phyloP scores from a whole-genome alignment of 129 eudicot species.

The Erigeron canadensis region DNA sequence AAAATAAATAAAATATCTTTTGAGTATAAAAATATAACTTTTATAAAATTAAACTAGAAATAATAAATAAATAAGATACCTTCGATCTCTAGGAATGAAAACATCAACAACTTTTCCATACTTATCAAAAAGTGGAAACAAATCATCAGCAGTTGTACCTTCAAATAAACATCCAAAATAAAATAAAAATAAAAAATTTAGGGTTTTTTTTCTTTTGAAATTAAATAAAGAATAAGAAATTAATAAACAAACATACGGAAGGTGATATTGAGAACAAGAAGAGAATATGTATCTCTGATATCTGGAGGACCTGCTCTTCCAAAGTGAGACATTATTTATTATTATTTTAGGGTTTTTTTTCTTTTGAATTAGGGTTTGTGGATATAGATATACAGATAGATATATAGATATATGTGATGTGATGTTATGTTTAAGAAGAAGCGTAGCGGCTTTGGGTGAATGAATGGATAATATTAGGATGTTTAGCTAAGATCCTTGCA shows the following conservation, averaged over 20 bases:
- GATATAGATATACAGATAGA: not conserved
- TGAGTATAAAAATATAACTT: not conserved
- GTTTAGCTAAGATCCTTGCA: not conserved
- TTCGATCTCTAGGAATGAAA: slow-evolving; percentile 93
- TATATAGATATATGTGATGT: too few species aligned
- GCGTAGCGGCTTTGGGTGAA: slow-evolving; percentile 3
- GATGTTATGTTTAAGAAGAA: slow-evolving; percentile 5
- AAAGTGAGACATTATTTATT: slow-evolving; percentile 77
- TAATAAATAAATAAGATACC: slow-evolving; percentile 31
- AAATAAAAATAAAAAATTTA: not conserved
- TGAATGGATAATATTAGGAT: slow-evolving; percentile 12
- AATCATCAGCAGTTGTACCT: slow-evolving; percentile 96
- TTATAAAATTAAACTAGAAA: not conserved
- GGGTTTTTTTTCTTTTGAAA: too few species aligned
- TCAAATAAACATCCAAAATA: not conserved
- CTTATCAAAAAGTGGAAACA: slow-evolving; percentile 91
- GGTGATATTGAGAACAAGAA: slow-evolving; percentile 95
- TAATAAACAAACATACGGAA: slow-evolving; percentile 48
- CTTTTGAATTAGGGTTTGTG: slow-evolving; percentile 39
- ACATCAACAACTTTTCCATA: slow-evolving; percentile 97
- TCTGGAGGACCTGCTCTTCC: slow-evolving; percentile 98
- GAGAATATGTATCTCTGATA: slow-evolving; percentile 91
- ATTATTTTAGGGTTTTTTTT: slow-evolving; percentile 31
- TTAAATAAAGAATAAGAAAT: not conserved
- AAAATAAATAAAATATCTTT: too few species aligned